phyloP scores from a whole-genome alignment of 2,329 filamentous ascomycete species.

The Diaporthe capsici region DNA sequence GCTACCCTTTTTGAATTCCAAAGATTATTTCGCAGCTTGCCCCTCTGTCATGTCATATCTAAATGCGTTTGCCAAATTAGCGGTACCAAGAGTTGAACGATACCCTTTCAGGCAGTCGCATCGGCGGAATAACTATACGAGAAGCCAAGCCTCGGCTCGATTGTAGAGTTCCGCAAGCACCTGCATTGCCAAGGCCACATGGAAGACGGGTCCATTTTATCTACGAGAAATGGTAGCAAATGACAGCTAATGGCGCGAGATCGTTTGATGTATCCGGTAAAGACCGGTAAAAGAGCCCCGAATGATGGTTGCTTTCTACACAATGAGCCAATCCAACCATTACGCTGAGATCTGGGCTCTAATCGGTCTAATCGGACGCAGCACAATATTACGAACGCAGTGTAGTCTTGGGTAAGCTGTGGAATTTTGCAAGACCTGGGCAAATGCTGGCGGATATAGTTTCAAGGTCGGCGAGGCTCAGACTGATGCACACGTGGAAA shows the following conservation, averaged over 20 bases:
- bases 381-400: background rate
- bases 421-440: background rate
- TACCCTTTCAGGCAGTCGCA: conserved; percentile 14
- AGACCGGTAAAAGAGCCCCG: background rate
- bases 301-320: background rate
- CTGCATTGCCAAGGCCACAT: background rate
- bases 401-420: background rate
- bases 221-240: background rate
- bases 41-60: background rate
- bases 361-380: background rate
- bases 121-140: background rate
- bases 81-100: background rate
- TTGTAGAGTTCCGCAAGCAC: background rate
- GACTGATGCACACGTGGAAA: background rate
- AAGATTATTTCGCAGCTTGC: background rate
- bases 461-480: background rate
- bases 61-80: background rate
- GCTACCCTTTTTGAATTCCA: too few relatives aligned
- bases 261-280: background rate
- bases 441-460: background rate
- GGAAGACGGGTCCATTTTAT: background rate
- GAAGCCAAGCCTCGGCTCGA: background rate
- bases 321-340: background rate
- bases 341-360: background rate
- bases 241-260: background rate